Base-by-base conservation (phyloP, 441 rosid genomes). In the Geranium incanum region DNA sequence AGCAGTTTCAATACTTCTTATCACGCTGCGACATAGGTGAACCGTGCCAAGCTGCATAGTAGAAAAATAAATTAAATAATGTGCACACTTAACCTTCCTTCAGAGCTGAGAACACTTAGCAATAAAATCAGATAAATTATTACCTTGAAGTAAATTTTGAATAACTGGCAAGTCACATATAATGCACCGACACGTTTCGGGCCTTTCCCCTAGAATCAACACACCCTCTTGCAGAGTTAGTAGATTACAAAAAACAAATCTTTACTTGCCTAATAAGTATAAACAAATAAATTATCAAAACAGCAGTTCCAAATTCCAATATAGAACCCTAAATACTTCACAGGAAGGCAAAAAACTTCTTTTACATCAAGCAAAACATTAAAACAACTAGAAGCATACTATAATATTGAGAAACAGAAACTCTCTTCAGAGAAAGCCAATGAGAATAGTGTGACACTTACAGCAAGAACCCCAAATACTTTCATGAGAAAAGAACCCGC, bases 401-500 rank as follows among this genome's bases (percentile, higher is more conserved):
- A 4, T 18, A 52, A 0, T 7, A 55, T 0, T 8, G 55, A 72
- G 4, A 6, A 2, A 48, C 4, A 48, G 57, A 9, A 21, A 55
- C 19, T 38, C 16, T 6, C 6, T 63, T 50, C 0, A 6, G 55
- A 64, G 5, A 45, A 60, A 52, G 52, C 7, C 5, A 55, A 72
- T 19, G 43, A 7, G 12, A 43, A 2, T 18, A 71, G 19, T 19
- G 45, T 72, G 55, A 37, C 81, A 83, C 97, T 36, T 89, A 94
- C 99, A 70, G 97, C 97, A 73, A 94, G 97, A 80, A 90, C 90
- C 69, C 97, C 97, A 69, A 94, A 94, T 50, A 89, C 89, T 82
- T 92, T 94, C 97, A 90, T 94, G 45, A 91, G 93, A 80, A 87
- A 89, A 23, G 98, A 94, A 39, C 98, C 98, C 2, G 97, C 97